Base-by-base conservation (phyloP, 257 asterid species). In the Knoxia roxburghii region DNA sequence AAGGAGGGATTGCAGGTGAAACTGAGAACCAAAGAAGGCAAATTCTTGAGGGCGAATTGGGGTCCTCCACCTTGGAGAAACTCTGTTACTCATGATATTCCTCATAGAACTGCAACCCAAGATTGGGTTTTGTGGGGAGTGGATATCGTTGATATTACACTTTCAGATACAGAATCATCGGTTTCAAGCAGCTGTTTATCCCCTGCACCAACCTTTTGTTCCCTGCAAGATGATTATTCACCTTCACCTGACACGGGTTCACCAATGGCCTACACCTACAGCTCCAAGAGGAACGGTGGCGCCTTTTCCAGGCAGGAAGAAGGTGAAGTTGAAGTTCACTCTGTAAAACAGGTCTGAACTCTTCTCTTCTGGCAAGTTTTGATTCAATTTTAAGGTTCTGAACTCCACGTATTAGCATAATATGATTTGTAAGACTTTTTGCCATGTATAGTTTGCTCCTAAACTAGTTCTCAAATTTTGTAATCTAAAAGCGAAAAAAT, bases 31-130 rank as follows among this genome's bases (percentile, higher is more conserved):
- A 67, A n/a, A 8, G 72, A 69, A 7, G 95, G 91, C 21, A 86
- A 85, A 54, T 91, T 86, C 74, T 65, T 87, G 82, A 89, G 96
- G 69, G 96, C 81, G 0, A 91, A 91, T 80, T 89, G 96, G 51
- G 95, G 88, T 9, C 53, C 89, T 6, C 91, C 95, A 20, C 95
- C 95, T 2, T 91, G 91, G 94, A 80, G 91, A 52, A 86, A 91
- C 70, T 85, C 98, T 0, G 64, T 91, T 18, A 89, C 98, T 2
- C 88, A 85, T 73, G 96, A 91, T 58, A 78, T 85, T 82, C 95
- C 95, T 46, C 86, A 85, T 3, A 64, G 95, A 73, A 88, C 90
- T 8, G 85, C 91, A 1, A 89, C 95, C 12, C 95, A 84, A 68
- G 81, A 79, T 33, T 89, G 96, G 98, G 78, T 91, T 60, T 32